These are phyloP conservation scores for Syncephalastrum racemosum DNA, from an alignment of 371 early-diverging fungal species.

Conservation along the genomic window DNA sequence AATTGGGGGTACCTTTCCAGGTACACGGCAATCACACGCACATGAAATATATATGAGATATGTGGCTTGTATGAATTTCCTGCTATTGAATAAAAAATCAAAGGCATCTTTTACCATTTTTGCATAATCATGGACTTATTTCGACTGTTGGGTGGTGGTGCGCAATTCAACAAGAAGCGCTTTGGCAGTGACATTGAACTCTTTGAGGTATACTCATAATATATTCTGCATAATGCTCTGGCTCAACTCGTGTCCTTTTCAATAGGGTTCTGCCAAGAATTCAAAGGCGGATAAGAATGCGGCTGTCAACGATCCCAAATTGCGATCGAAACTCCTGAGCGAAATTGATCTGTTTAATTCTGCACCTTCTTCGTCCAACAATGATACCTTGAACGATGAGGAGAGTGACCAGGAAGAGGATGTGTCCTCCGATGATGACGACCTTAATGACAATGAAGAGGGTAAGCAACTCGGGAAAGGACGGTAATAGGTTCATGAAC, in stretches of 20 bases:
- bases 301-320: conserved; percentile 34
- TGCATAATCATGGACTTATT: conserved; percentile 71
- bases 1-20: too few species aligned
- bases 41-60: too few species aligned
- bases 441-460: conserved; percentile 2
- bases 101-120: not conserved
- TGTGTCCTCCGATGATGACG: conserved; percentile 15
- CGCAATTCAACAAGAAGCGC: conserved; percentile 78
- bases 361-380: conserved; percentile 27
- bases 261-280: conserved; percentile 10
- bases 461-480: too few species aligned
- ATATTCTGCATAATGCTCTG: not conserved
- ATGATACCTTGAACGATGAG: not conserved
- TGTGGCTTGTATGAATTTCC: too few species aligned
- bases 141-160: conserved; percentile 78
- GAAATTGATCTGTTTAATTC: conserved; percentile 51
- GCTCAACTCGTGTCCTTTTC: conserved; percentile 3
- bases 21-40: too few species aligned
- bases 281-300: conserved; percentile 19
- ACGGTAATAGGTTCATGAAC: not conserved
- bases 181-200: conserved; percentile 74
- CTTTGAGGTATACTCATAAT: conserved; percentile 57
- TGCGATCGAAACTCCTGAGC: conserved; percentile 35
- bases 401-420: conserved; percentile 25
- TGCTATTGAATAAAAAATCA: too few species aligned